Base-by-base conservation (phyloP, 192 early-diverging fungal species). In the Backusella tuberculispora region DNA sequence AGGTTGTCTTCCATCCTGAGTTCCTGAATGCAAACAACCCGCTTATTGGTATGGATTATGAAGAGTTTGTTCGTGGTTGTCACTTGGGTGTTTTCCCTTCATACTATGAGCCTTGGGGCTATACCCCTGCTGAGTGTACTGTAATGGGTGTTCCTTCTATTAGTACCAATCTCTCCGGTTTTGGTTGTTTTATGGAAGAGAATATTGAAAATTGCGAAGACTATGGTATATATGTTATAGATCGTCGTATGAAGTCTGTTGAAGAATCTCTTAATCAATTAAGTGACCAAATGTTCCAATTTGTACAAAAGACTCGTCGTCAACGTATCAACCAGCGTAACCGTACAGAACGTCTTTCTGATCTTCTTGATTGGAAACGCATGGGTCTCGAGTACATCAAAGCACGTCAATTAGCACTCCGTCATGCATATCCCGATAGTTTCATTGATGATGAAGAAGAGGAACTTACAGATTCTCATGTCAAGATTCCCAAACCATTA, bases 281-380 rank as follows among this genome's bases (percentile, higher is more conserved):
- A 9, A 86, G 92, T 4, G 86, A 91, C 73, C 89, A 88, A 72
- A 98, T 99, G 96, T 90, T 96, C 80, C 86, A 93, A 63, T 99
- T 98, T 78, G 93, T 91, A 84, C 91, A 93, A 85, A 99, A 99
- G 90, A 88, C 93, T 6, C 92, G 97, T 40, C 94, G 96, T 74
- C 97, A 99, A 80, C 92, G 97, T 78, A 98, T 97, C 84, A 98
- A 97, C 91, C 97, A 97, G 81, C 92, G 96, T 73, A 99, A 99
- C 90, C 91, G 96, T 73, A 96, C 95, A 1, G 97, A 99, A 76
- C 90, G 97, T 21, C 90, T 98, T 13, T 92, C 92, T 13, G 97
- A 99, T 85, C 87, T 99, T 37, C 88, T 99, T 72, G 97, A 99
- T 79, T 99, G 96, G 97, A 96, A 97, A 84, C 89, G 95, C 69